Conservation (phyloP, 2,329 filamentous ascomycete genomes). For the Ophiostoma sp. region DNA sequence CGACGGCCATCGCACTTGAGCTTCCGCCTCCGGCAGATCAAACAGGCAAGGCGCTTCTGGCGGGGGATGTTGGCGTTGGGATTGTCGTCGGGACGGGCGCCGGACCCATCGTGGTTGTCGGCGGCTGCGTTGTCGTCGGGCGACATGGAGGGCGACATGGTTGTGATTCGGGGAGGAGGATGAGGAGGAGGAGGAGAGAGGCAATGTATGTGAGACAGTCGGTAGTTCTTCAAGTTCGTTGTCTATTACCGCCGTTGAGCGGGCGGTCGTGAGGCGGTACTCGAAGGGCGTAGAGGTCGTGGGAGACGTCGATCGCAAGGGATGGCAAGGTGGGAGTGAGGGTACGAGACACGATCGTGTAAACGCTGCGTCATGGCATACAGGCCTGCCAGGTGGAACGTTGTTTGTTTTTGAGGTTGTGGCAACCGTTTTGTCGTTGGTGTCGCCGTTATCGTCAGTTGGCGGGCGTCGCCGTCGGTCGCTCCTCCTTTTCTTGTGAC, state of each 20-base stretch:
- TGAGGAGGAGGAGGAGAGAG: background rate
- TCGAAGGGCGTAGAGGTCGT: background rate
- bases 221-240: background rate
- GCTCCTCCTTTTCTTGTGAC: background rate
- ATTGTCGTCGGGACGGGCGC: slow-evolving; percentile 29
- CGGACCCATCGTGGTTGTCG: slow-evolving; percentile 25
- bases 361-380: slow-evolving; percentile 18
- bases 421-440: background rate
- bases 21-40: slow-evolving; percentile 90
- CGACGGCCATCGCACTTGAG: slow-evolving; percentile 82
- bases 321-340: background rate
- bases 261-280: background rate
- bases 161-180: background rate
- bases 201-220: background rate
- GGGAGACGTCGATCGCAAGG: slow-evolving; percentile 1
- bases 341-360: background rate
- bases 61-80: slow-evolving; percentile 65
- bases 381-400: background rate
- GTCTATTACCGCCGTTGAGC: background rate
- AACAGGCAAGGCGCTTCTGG: slow-evolving; percentile 91
- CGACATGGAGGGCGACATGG: slow-evolving; percentile 35
- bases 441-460: background rate
- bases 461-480: background rate
- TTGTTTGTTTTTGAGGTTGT: background rate
- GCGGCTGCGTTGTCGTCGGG: slow-evolving; percentile 32